Base-by-base conservation (phyloP, 495 filamentous ascomycete species). In the Penicillium crystallinum region DNA sequence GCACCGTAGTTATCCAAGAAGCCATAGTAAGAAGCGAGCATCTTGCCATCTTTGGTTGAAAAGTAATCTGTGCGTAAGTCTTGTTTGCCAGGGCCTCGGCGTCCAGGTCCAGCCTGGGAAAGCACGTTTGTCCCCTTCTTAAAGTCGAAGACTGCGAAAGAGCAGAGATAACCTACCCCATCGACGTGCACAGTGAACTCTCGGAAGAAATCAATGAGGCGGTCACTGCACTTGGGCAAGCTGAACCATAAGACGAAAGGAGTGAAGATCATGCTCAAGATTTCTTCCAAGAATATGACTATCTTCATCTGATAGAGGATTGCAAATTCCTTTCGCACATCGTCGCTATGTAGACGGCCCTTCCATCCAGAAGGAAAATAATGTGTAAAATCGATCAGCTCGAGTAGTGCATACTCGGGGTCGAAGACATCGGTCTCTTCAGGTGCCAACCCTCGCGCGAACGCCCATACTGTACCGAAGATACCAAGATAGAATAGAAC, bases 161-260 rank as follows among this genome's bases (percentile, higher is more conserved):
- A 95, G 67, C 93, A 98, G 17, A 97, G 88, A 62, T 95, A 90
- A 31, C 93, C 93, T 50, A 98, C 78, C 0, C 93, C 93, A 71
- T 98, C 95, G 10, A 98, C 90, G 59, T 97, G 92, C 17, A 98
- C 83, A 1, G 93, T 96, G 61, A 96, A 97, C 64, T 98, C 93
- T 14, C 93, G 82, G 72, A 98, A 97, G 71, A 98, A 98, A 63
- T 98, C 93, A 44, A 98, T 87, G 52, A 97, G 82, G 46, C 89
- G 88, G 61, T 97, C 95, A 66, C 86, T 90, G 71, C 87, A 91
- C 63, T 87, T 89, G 6, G 91, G 90, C 40, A 97, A 77, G 50
- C 87, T 91, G 65, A 86, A 85, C 77, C 91, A 89, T 25, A 97
- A 80, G 18, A 97, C 82, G 49, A 95, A 87, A 5, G 93, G 93